These are phyloP conservation scores for Debaryomyces prosopidis DNA, from an alignment of 805 yeast species.

Conservation along the genomic window DNA sequence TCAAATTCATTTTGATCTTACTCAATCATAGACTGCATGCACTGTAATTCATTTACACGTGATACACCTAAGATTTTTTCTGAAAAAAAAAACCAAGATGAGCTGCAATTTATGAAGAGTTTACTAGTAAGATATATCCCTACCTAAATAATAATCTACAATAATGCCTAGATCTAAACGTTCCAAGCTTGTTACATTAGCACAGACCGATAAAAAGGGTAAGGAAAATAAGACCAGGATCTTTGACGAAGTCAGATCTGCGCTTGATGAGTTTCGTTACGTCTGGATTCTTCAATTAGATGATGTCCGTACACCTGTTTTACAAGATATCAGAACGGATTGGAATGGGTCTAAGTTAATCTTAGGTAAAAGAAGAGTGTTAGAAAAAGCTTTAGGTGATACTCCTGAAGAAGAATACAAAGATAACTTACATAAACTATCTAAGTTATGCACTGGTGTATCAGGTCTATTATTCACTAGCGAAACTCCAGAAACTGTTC, in stretches of 20 bases:
- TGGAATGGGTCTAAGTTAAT: conserved; percentile 90
- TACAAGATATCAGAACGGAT: conserved; percentile 88
- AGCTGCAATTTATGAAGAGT: conserved; percentile 15
- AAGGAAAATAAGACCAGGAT: conserved; percentile 87
- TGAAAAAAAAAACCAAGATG: conserved; percentile 15
- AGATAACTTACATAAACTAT: conserved; percentile 73
- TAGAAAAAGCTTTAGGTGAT: conserved; percentile 90
- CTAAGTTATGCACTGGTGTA: conserved; percentile 68
- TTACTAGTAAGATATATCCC: not conserved
- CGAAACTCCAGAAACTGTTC: conserved; percentile 86
- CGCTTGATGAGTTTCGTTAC: conserved; percentile 73
- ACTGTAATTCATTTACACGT: not conserved
- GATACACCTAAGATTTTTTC: conserved; percentile 11
- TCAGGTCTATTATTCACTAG: conserved; percentile 88
- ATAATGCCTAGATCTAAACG: conserved; percentile 96
- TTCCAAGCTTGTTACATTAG: conserved; percentile 91
- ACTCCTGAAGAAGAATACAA: conserved; percentile 87
- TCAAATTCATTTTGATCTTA: conserved; percentile 10
- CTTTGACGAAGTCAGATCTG: conserved; percentile 85
- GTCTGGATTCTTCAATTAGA: conserved; percentile 85
- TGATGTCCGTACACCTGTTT: conserved; percentile 92
- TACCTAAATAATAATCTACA: not conserved
- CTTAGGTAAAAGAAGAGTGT: conserved; percentile 89
- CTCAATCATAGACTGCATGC: not conserved
- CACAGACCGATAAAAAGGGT: conserved; percentile 96